Evolutionary conservation across 495 filamentous ascomycete species (phyloP).

Genomic region (Tuber brumale): DNA sequence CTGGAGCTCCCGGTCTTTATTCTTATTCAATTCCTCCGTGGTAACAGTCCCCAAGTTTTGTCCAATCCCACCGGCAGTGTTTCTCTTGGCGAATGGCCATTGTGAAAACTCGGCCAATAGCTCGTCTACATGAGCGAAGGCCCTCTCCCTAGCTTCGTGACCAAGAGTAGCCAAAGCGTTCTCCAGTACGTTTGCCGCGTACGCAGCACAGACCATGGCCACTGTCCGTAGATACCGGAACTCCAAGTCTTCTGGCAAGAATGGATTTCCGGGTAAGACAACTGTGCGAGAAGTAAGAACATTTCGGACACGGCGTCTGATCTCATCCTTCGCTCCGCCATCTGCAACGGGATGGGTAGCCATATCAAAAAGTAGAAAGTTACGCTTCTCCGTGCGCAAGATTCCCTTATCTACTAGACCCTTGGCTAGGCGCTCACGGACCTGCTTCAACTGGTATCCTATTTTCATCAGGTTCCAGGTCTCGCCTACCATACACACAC

Average conservation of each 20-base stretch:
- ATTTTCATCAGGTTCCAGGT: slow-evolving; percentile 99
- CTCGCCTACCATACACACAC: slow-evolving; percentile 58
- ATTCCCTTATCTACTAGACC: slow-evolving; percentile 99
- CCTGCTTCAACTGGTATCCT: slow-evolving; percentile 98
- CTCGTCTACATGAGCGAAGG: slow-evolving; percentile 95
- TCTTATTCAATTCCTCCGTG: slow-evolving; percentile 73
- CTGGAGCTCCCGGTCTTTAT: slow-evolving; percentile 87
- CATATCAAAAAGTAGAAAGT: slow-evolving; percentile 99
- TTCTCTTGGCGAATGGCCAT: slow-evolving; percentile 82
- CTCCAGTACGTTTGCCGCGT: slow-evolving; percentile 95
- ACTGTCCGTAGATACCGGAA: slow-evolving; percentile 88
- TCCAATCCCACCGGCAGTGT: slow-evolving; percentile 67
- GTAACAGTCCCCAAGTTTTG: slow-evolving; percentile 88
- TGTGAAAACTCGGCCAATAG: slow-evolving; percentile 91
- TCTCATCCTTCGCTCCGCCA: slow-evolving; percentile 94
- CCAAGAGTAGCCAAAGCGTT: slow-evolving; percentile 91
- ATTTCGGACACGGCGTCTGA: slow-evolving; percentile 82
- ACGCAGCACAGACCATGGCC: slow-evolving; percentile 93
- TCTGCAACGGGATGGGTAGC: slow-evolving; percentile 98
- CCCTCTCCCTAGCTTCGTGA: slow-evolving; percentile 86
- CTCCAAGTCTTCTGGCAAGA: slow-evolving; percentile 87
- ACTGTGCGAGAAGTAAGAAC: slow-evolving; percentile 90
- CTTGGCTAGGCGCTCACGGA: slow-evolving; percentile 93
- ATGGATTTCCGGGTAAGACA: slow-evolving; percentile 71
- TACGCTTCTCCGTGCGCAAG: slow-evolving; percentile 95